These are phyloP conservation scores for Pittosporum tobira DNA, from an alignment of 129 eudicot species.

Conservation along the genomic window DNA sequence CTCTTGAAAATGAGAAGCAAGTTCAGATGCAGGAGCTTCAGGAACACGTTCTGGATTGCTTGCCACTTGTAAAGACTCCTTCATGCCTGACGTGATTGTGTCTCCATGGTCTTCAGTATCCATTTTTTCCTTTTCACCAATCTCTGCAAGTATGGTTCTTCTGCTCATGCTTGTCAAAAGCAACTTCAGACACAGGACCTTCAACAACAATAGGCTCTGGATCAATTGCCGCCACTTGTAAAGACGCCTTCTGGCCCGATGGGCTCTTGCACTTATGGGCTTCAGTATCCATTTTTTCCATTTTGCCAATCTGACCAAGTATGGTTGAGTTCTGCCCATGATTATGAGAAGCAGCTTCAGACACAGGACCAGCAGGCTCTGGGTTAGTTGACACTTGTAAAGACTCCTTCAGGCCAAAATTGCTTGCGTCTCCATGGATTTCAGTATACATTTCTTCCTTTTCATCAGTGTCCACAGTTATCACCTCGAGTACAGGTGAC, in stretches of 20 bases:
- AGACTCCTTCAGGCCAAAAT: slow-evolving; percentile 9
- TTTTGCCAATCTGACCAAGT: slow-evolving; percentile 6
- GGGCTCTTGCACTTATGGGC: not conserved
- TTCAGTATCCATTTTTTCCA: slow-evolving; percentile 7
- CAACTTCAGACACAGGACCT: slow-evolving; percentile 21
- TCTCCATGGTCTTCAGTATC: too few relatives aligned
- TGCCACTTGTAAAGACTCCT: too few relatives aligned
- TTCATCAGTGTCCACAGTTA: slow-evolving; percentile 13
- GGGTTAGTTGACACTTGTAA: slow-evolving; percentile 19
- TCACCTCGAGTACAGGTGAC: slow-evolving; percentile 30
- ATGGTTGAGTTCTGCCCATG: not conserved
- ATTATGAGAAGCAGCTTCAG: slow-evolving; percentile 9
- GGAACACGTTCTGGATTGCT: too few relatives aligned
- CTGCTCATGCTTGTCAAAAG: too few relatives aligned
- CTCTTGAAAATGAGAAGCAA: too few relatives aligned
- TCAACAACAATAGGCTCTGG: slow-evolving; percentile 9
- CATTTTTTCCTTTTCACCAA: too few relatives aligned
- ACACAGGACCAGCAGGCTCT: slow-evolving; percentile 11
- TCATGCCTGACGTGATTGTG: too few relatives aligned
- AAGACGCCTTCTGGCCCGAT: slow-evolving; percentile 1
- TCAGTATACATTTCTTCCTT: slow-evolving; percentile 22
- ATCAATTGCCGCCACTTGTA: not conserved
- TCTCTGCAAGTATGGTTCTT: too few relatives aligned
- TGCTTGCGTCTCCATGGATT: slow-evolving; percentile 16
- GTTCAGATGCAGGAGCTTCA: too few relatives aligned